Evolutionary conservation across 441 rosid species (phyloP).

Genomic region (Populus hybrid): DNA sequence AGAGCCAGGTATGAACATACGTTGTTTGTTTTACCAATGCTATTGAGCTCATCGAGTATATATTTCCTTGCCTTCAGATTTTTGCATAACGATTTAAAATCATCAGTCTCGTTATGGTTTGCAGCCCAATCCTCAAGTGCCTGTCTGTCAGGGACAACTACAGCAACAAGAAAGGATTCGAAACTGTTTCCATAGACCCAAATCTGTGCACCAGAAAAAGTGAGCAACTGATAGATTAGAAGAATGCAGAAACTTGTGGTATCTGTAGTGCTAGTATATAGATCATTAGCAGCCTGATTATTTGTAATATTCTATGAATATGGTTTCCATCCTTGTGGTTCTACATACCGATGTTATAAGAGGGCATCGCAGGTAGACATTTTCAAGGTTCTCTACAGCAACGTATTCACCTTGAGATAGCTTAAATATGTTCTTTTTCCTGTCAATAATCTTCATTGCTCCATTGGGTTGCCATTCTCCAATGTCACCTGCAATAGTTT

Average conservation of each 20-base stretch:
- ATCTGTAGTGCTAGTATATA: background rate
- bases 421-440: constrained; percentile 92
- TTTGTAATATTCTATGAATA: background rate
- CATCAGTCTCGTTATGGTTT: constrained; percentile 34
- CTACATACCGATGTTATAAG: constrained; percentile 55
- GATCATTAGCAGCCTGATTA: background rate
- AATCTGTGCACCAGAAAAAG: constrained; percentile 37
- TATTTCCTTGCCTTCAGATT: constrained; percentile 60
- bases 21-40: constrained; percentile 55
- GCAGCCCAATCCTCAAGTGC: constrained; percentile 80
- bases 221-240: background rate
- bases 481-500: constrained; percentile 59
- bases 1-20: constrained; percentile 33
- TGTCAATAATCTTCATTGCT: constrained; percentile 82
- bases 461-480: constrained; percentile 87
- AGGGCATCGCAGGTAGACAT: constrained; percentile 65
- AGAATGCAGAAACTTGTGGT: constrained; percentile 2
- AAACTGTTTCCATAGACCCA: constrained; percentile 93
- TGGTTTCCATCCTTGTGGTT: background rate
- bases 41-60: constrained; percentile 68
- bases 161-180: constrained; percentile 79
- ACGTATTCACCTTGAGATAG: constrained; percentile 93
- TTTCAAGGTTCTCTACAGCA: constrained; percentile 82
- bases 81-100: constrained; percentile 63
- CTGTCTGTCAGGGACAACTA: constrained; percentile 68